phyloP scores from a whole-genome alignment of 805 yeast genomes.

The Ogataea salicorniae region DNA sequence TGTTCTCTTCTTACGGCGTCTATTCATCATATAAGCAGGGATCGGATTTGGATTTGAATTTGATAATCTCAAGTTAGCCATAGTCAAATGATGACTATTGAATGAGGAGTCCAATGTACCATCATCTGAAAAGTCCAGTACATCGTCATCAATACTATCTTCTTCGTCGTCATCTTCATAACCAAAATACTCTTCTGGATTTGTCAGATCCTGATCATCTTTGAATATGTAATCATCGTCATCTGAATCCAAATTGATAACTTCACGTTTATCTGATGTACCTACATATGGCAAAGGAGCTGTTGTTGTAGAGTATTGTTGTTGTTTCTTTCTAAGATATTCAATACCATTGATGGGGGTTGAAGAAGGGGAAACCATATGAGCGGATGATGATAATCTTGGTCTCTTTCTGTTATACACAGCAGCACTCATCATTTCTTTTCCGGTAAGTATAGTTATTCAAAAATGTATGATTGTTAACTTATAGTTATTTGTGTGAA shows the following conservation, averaged over 20 bases:
- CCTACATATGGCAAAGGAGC: background rate
- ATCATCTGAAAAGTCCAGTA: conserved; percentile 4
- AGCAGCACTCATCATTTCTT: conserved; percentile 24
- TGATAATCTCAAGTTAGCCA: conserved; percentile 14
- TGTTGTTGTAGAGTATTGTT: conserved; percentile 11
- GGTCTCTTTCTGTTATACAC: conserved; percentile 34
- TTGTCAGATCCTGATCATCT: conserved; percentile 6
- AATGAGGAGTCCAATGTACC: conserved; percentile 12
- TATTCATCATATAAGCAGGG: conserved; percentile 2
- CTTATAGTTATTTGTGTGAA: no score
- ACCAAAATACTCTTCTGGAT: conserved; percentile 2
- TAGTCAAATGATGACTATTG: conserved; percentile 14
- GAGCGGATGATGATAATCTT: conserved; percentile 24
- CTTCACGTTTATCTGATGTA: conserved; percentile 18
- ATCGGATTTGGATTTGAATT: conserved; percentile 5
- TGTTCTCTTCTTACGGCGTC: conserved; percentile 37
- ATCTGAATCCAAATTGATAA: conserved; percentile 38
- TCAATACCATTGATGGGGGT: conserved; percentile 4
- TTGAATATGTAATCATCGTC: conserved; percentile 32
- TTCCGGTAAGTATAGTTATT: no score
- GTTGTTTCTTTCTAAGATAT: conserved; percentile 25
- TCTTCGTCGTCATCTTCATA: conserved; percentile 8
- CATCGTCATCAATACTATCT: conserved; percentile 5
- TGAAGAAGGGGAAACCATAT: conserved; percentile 5
- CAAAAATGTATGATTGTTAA: no score